Base-by-base conservation (phyloP, 106 monocot genomes). In the Acorus calamus region DNA sequence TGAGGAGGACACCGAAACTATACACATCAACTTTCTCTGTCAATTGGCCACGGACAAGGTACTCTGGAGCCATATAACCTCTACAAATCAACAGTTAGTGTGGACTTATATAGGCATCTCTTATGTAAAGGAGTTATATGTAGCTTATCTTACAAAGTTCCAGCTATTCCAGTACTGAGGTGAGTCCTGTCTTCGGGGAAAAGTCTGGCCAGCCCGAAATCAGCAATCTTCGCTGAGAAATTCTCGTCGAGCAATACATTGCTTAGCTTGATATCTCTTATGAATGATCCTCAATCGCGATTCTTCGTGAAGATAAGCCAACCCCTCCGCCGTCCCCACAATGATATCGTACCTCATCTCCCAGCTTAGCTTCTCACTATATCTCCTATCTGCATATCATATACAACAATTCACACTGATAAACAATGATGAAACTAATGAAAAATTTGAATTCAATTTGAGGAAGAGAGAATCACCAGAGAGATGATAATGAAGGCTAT, bases 401-500 rank as follows among this genome's bases (percentile, higher is more conserved):
- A 28, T 28, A 28, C 28, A 28, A 28, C 28, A 28, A 28, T 28
- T 28, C 28, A 28, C 28, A 28, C 28, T 28, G 28, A 28, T 28
- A 28, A 28, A 28, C 28, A 28, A 28, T 28, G 28, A 28, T 28
- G 28, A 28, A 28, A 28, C 28, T 28, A 28, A 28, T 28, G 28
- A 28, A 28, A 28, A 28, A 0, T 28, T 28, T 28, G 28, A 28
- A 28, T 28, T 28, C 28, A 28, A 28, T 28, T 28, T 28, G 28
- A 0, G 28, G 28, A 28, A 28, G 28, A 28, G 28, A 28, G 28
- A 0, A 28, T 28, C 28, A 73, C 73, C 73, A 45, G 65, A 66
- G 44, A 73, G 49, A 52, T 73, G 56, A 59, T 73, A 43, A 59
- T 43, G 65, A 49, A 73, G 73, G 57, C 65, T 66, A 50, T 66